Base-by-base conservation (phyloP, 345 rosid species). In the Populus euphratica region DNA sequence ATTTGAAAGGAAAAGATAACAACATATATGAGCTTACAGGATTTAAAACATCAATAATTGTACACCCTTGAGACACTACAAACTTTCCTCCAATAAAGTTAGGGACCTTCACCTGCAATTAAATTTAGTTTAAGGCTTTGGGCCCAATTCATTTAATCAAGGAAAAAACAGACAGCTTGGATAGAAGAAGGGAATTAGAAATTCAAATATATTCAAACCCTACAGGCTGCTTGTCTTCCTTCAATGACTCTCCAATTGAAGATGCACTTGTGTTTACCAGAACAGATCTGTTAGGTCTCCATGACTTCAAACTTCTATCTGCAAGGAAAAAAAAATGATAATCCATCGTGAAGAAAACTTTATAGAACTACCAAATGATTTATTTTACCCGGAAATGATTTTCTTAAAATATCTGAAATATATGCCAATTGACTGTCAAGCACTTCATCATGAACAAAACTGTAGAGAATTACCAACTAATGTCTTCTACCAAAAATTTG, bases 71-170 rank as follows among this genome's bases (percentile, higher is more conserved):
- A 6, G 98, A 95, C 25, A 89, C 91, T 76, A 90, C 83, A 81
- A 95, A 95, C 73, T 86, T 72, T 23, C 97, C 98, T 78, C 92
- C 96, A 38, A 95, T 93, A 66, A 93, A 91, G 89, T 95, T 95
- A 73, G 94, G 98, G 41, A 92, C 92, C 74, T 88, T 89, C 98
- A 18, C 68, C 83, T 79, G 79, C 71, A 69, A 52, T 64, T 33
- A 54, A 56, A 16, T 38, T 54, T 23, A 75, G 56, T 13, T 56
- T 18, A 68, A 13, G 65, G 54, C 50, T 33, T 49, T 29, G n/a
- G 71, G 49, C 2, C 41, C 49, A 64, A 33, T 35, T 36, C 63
- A 31, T 47, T 49, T 43, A 33, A 21, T 33, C 31, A 49, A 50
- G 56, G 56, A 50, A 50, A 50, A 50, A 50, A 50, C 56, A 50